Evolutionary conservation across 1,284 basidiomycete species (phyloP), one percentile per base, ranked within the genome.

Genomic region (Irpex sp.): DNA sequence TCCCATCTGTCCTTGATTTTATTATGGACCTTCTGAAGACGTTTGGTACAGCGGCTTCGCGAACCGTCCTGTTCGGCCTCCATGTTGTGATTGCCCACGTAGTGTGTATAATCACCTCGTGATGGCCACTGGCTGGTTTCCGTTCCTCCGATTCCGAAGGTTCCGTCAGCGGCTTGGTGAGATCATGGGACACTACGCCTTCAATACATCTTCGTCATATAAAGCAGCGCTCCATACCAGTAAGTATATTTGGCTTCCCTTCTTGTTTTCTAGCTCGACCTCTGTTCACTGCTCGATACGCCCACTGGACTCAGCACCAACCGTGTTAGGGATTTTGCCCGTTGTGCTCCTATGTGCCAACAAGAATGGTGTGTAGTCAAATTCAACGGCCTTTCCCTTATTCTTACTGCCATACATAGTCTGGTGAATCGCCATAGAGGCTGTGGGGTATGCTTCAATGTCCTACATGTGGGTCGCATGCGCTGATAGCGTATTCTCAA

Each of bases 401-500:
- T 9, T 58, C 56, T 44, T 26, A 64, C 52, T 48, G 54, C n/a
- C 38, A 31, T 19, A 36, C 58, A 49, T 67, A 89, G 87, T 66
- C 77, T 78, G 64, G 87, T 86, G 60, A 87, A 88, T 74, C 83
- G 81, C 63, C 86, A 89, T 74, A 80, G 87, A 75, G 82, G 82
- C 56, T 89, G 87, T 69, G 80, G 81, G 70, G 87, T 89, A 77
- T 69, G 77, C 63, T 64, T 62, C 19, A 19, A 34, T 37, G 19
- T 40, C 15, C 38, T 57, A 58, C 26, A 26, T 26, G 26, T 26
- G 26, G 26, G 26, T 26, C 26, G 34, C 54, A 51, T 40, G 59
- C 44, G n/a, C 26, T 63, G 56, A 56, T 15, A n/a, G 21, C 44
- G 11, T 36, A 11, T 40, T 34, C 5, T 37, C 48, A 60, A 87